Evolutionary conservation across 176 grass and related monocot species (phyloP).

Genomic region (Saccharum officinarum): DNA sequence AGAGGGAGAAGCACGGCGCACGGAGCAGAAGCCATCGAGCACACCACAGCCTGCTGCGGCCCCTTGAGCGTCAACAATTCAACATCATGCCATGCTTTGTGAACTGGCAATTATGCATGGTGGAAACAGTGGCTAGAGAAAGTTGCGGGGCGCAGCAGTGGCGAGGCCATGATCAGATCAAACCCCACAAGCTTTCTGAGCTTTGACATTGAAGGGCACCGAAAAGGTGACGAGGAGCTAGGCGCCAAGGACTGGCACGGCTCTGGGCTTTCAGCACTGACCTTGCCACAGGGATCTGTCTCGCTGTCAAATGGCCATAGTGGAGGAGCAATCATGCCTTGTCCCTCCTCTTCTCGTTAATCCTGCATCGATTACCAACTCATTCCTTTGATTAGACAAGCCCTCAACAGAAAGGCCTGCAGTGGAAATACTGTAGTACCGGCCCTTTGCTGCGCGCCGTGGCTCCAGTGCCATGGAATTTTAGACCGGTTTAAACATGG

Average conservation of each 20-base stretch:
- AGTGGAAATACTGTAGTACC: neutral
- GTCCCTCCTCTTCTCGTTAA: neutral
- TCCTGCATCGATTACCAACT: neutral
- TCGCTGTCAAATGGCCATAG: slow-evolving; percentile 2
- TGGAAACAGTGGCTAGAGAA: slow-evolving; percentile 23
- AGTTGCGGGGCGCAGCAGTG: neutral
- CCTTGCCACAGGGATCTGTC: slow-evolving; percentile 37
- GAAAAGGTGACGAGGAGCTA: slow-evolving; percentile 50
- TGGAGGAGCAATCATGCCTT: slow-evolving; percentile 5
- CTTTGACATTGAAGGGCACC: slow-evolving; percentile 50
- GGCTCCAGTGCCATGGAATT: slow-evolving; percentile 18
- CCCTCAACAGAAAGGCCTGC: neutral
- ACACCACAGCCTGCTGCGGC: neutral
- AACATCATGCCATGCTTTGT: slow-evolving; percentile 46
- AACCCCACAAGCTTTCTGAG: slow-evolving; percentile 26
- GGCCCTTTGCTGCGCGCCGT: slow-evolving; percentile 18
- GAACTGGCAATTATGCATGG: slow-evolving; percentile 38
- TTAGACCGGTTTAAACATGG: neutral
- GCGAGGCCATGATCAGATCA: slow-evolving; percentile 22
- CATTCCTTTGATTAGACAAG: neutral
- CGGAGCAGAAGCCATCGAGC: slow-evolving; percentile 27
- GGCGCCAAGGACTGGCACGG: slow-evolving; percentile 32
- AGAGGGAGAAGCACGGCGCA: neutral
- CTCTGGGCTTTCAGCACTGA: slow-evolving; percentile 22
- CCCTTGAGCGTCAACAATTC: slow-evolving; percentile 12